phyloP scores from a whole-genome alignment of 306 rosid genomes.

The Vigna radiata region DNA sequence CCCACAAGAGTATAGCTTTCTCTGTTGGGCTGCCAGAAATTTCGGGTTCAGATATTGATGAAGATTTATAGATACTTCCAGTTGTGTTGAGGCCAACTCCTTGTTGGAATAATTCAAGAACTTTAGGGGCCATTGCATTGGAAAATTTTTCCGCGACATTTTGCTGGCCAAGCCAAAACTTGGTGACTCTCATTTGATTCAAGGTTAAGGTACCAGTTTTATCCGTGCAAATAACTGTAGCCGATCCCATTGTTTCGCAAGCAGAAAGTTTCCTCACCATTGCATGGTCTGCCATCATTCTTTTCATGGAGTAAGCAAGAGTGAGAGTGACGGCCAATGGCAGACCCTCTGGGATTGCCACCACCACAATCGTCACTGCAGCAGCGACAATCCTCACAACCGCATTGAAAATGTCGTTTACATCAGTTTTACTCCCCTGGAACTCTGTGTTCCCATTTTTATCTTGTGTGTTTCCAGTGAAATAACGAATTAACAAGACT shows the following conservation, averaged over 20 bases:
- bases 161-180: slow-evolving; percentile 73
- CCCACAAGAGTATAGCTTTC: slow-evolving; percentile 86
- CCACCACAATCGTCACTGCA: slow-evolving; percentile 91
- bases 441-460: slow-evolving; percentile 58
- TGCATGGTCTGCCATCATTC: slow-evolving; percentile 93
- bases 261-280: slow-evolving; percentile 94
- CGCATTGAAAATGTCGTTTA: slow-evolving; percentile 56
- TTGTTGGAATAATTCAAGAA: slow-evolving; percentile 63
- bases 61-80: slow-evolving; percentile 65
- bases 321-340: slow-evolving; percentile 91
- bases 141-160: slow-evolving; percentile 50
- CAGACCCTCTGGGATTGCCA: slow-evolving; percentile 92
- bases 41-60: slow-evolving; percentile 62
- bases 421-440: slow-evolving; percentile 47
- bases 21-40: slow-evolving; percentile 88
- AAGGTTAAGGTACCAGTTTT: slow-evolving; percentile 86
- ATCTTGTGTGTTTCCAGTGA: slow-evolving; percentile 70
- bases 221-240: slow-evolving; percentile 89
- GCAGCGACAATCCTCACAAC: slow-evolving; percentile 65
- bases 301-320: slow-evolving; percentile 91
- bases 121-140: slow-evolving; percentile 44
- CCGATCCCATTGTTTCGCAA: slow-evolving; percentile 94
- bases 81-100: slow-evolving; percentile 82
- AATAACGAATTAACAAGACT: slow-evolving; percentile 77
- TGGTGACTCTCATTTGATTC: slow-evolving; percentile 80